Conservation (phyloP, 1,284 basidiomycete species). For the Cystobasidium sp. region DNA sequence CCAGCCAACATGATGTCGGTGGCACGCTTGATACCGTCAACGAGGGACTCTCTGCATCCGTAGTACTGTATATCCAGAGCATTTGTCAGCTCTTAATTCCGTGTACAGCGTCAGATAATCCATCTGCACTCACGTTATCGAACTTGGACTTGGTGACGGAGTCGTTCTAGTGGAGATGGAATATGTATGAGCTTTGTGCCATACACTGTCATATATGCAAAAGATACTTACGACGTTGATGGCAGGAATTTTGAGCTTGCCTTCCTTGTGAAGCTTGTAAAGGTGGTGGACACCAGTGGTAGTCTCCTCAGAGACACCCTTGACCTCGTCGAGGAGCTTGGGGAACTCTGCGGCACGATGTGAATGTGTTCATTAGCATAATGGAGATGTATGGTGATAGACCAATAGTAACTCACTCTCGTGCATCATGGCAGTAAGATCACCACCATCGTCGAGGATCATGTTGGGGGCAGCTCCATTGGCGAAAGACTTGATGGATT, state of each 20-base stretch:
- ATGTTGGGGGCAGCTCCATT: conserved; percentile 87
- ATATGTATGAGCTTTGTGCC: neutral
- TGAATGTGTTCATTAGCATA: neutral
- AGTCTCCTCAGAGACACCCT: conserved; percentile 97
- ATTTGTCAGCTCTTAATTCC: neutral
- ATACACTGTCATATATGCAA: neutral
- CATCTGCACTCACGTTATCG: conserved; percentile 62
- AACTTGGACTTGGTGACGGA: conserved; percentile 99
- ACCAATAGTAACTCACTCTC: conserved; percentile 63
- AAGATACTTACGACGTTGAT: conserved; percentile 85
- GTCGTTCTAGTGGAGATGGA: conserved; percentile 59
- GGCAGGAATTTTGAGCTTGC: conserved; percentile 94
- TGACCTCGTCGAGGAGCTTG: conserved; percentile 80
- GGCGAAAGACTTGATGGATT: conserved; percentile 76
- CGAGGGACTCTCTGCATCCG: conserved; percentile 98
- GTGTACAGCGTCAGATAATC: neutral
- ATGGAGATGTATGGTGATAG: neutral
- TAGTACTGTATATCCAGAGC: conserved; percentile 66
- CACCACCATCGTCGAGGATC: conserved; percentile 99
- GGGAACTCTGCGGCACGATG: conserved; percentile 66
- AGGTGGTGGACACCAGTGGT: conserved; percentile 99
- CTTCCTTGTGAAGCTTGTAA: conserved; percentile 95
- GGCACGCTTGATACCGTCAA: conserved; percentile 99
- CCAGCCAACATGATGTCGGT: conserved; percentile 99
- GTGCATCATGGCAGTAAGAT: conserved; percentile 92